Conservation (phyloP, 2,329 filamentous ascomycete genomes). For the Xylariaceae sp. region DNA sequence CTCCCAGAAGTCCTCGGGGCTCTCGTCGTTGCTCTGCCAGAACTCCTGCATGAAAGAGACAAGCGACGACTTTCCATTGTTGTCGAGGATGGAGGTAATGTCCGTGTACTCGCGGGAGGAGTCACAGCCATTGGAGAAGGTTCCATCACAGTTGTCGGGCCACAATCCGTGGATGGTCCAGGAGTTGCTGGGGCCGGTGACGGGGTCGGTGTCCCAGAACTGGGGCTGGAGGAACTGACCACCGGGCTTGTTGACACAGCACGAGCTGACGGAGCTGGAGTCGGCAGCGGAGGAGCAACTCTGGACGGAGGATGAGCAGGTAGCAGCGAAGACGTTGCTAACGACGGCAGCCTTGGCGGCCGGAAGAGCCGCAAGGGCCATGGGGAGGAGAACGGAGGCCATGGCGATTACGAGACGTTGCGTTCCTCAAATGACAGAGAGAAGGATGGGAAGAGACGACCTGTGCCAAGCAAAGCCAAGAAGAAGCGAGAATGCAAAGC, state of each 20-base stretch:
- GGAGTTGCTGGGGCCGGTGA: conserved; percentile 58
- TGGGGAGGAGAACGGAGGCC: not conserved
- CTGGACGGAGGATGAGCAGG: conserved; percentile 14
- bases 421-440: not conserved
- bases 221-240: conserved; percentile 69
- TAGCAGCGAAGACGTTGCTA: not conserved
- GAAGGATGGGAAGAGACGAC: not conserved
- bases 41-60: conserved; percentile 63
- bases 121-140: conserved; percentile 63
- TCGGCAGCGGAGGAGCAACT: conserved; percentile 24
- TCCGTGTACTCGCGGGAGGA: conserved; percentile 55
- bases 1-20: conserved; percentile 62
- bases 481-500: not conserved
- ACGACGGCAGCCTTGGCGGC: not conserved
- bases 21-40: conserved; percentile 64
- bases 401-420: not conserved
- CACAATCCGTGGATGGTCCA: conserved; percentile 72
- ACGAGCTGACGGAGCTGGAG: conserved; percentile 45
- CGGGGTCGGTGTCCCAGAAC: conserved; percentile 67
- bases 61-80: conserved; percentile 40
- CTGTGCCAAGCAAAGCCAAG: conserved; percentile 9
- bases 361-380: conserved; percentile 6
- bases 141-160: conserved; percentile 65
- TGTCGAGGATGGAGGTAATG: conserved; percentile 55
- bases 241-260: conserved; percentile 69